Evolutionary conservation across 2,329 filamentous ascomycete species (phyloP).

Genomic region (Alternaria postmessia): DNA sequence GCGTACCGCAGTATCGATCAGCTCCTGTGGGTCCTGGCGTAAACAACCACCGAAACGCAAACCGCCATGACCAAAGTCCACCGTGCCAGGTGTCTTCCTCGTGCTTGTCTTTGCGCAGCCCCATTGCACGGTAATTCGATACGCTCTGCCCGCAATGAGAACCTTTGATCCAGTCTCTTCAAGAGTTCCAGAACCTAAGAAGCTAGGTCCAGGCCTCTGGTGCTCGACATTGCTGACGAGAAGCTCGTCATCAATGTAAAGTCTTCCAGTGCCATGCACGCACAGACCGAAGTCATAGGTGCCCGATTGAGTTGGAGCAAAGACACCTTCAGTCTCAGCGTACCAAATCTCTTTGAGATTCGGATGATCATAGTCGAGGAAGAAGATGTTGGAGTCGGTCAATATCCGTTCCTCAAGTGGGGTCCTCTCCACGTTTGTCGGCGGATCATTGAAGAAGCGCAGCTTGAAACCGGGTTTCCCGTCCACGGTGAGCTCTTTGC

Average conservation of each 20-base stretch:
- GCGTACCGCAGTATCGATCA: constrained; percentile 32
- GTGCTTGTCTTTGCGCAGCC: not conserved
- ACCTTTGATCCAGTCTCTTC: not conserved
- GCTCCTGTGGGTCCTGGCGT: constrained; percentile 36
- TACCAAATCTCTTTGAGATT: not conserved
- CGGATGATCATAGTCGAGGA: not conserved
- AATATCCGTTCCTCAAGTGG: not conserved
- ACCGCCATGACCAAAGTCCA: not conserved
- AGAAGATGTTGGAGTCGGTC: not conserved
- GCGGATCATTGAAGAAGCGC: not conserved
- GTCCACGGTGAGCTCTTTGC: not conserved
- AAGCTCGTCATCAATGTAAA: constrained; percentile 41
- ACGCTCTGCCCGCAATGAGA: not conserved
- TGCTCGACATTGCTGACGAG: not conserved
- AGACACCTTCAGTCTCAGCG: not conserved
- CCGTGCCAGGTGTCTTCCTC: not conserved
- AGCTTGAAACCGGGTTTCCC: not conserved
- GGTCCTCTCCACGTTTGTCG: not conserved
- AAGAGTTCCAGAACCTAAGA: not conserved
- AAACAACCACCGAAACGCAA: not conserved
- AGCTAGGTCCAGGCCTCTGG: not conserved
- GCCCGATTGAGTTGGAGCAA: constrained; percentile 15
- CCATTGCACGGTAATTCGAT: not conserved
- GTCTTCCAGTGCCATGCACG: constrained; percentile 34
- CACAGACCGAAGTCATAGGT: constrained; percentile 22